These are phyloP conservation scores for Pythium myriotylum DNA, from an alignment of 352 stramenopile species.

Conservation along the genomic window DNA sequence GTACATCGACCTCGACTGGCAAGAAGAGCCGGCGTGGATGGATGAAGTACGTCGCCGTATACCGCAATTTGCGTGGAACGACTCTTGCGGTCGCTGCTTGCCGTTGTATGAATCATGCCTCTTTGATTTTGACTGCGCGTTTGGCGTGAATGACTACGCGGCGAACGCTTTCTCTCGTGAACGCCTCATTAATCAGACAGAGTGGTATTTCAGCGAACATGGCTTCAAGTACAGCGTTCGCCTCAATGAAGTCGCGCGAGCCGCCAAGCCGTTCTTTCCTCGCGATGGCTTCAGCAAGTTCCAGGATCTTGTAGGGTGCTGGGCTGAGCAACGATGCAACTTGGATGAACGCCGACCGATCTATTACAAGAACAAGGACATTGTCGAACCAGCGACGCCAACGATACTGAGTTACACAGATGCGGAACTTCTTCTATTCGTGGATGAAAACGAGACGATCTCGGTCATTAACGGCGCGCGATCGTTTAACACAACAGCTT, in stretches of 20 bases:
- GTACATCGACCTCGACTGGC: slow-evolving; percentile 38
- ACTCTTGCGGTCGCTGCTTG: slow-evolving; percentile 29
- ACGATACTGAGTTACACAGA: slow-evolving; percentile 10
- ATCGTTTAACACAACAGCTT: neutral
- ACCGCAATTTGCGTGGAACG: slow-evolving; percentile 10
- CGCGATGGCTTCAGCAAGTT: slow-evolving; percentile 31
- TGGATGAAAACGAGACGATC: neutral
- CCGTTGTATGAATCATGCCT: slow-evolving; percentile 27
- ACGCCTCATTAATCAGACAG: neutral
- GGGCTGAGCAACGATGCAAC: slow-evolving; percentile 23
- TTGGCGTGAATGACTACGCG: slow-evolving; percentile 41
- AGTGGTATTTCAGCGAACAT: neutral
- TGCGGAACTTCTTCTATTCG: neutral
- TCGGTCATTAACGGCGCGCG: neutral
- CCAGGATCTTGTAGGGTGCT: slow-evolving; percentile 35
- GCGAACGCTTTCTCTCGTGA: slow-evolving; percentile 18
- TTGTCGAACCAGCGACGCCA: neutral
- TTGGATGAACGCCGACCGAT: slow-evolving; percentile 11
- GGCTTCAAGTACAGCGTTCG: slow-evolving; percentile 6
- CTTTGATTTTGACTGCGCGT: slow-evolving; percentile 37
- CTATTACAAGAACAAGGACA: neutral
- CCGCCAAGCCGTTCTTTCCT: slow-evolving; percentile 37
- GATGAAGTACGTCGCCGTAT: neutral
- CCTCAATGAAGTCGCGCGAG: slow-evolving; percentile 15
- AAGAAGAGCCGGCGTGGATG: slow-evolving; percentile 26